Percentiles rank a stretch among this genome's conserved stretches.
Conservation (phyloP, 2,329 filamentous ascomycete species). For the Fusarium nelsonii region DNA sequence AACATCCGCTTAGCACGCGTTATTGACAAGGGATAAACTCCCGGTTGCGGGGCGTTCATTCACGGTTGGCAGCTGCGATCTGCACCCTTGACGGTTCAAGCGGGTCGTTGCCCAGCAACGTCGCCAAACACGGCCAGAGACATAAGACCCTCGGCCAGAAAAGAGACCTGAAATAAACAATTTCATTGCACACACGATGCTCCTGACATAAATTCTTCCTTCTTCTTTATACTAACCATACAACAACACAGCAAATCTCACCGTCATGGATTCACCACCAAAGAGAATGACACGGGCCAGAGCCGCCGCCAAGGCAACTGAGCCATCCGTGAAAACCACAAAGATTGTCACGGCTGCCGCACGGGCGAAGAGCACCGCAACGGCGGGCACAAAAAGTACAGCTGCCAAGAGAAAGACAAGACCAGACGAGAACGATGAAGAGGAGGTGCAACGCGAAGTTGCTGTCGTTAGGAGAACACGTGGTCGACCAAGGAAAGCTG, state of each 20-base stretch:
- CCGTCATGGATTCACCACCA: slow-evolving; percentile 68
- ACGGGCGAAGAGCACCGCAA: slow-evolving; percentile 59
- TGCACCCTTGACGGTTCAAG: slow-evolving; percentile 32
- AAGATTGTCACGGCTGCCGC: slow-evolving; percentile 63
- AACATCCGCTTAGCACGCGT: slow-evolving; percentile 10
- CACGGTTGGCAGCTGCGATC: slow-evolving; percentile 39
- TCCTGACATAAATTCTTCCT: slow-evolving; percentile 36
- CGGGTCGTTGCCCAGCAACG: slow-evolving; percentile 48
- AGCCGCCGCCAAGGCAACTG: slow-evolving; percentile 58
- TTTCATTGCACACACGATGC: slow-evolving; percentile 47
- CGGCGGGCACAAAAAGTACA: slow-evolving; percentile 52
- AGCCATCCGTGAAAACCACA: slow-evolving; percentile 56
- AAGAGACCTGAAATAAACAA: slow-evolving; percentile 37
- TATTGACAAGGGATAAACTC: slow-evolving; percentile 22
- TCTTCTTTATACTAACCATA: slow-evolving; percentile 45
- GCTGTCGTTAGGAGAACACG: slow-evolving; percentile 57
- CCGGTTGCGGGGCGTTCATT: slow-evolving; percentile 33
- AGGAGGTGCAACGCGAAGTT: slow-evolving; percentile 53
- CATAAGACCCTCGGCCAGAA: slow-evolving; percentile 36
- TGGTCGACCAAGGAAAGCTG: slow-evolving; percentile 58
- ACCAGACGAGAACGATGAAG: slow-evolving; percentile 65
- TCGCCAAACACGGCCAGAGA: slow-evolving; percentile 43
- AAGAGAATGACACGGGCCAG: slow-evolving; percentile 69
- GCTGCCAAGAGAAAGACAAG: slow-evolving; percentile 64
- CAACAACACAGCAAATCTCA: slow-evolving; percentile 30